A percentile compares a stretch with the other conserved stretches of the same genome.
Conservation (phyloP, 371 early-diverging fungal species). For the Mortierella polycephala region DNA sequence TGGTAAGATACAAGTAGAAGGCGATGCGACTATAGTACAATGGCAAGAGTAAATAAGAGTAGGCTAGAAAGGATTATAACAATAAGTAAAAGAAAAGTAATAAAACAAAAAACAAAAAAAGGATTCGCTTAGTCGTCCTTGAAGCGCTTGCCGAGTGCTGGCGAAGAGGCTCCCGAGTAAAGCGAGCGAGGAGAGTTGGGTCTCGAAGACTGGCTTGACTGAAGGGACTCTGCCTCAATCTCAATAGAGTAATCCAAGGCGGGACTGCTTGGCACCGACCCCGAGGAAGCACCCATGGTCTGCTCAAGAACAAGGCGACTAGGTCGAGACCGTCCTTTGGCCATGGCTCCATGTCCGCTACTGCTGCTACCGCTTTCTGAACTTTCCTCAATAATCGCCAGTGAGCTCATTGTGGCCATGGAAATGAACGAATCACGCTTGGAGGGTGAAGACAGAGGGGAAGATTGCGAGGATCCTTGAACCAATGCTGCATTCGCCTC, state of each 20-base stretch:
- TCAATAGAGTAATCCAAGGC: conserved; percentile 10
- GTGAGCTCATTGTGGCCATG: conserved; percentile 2
- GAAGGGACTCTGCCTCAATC: conserved; percentile 4
- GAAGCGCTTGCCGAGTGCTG: conserved; percentile 43
- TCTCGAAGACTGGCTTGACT: conserved; percentile 26
- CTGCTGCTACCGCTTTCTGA: conserved; percentile 5
- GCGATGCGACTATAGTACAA: background rate
- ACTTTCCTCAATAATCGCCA: conserved; percentile 31
- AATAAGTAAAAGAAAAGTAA: background rate
- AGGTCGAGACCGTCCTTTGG: conserved; percentile 43
- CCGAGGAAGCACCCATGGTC: background rate
- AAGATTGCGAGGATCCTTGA: conserved; percentile 14
- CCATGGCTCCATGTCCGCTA: background rate
- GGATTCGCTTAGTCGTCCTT: conserved; percentile 34
- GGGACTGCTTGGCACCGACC: conserved; percentile 31
- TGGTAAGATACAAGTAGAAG: too few species aligned
- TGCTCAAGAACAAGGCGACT: conserved; percentile 40
- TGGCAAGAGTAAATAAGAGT: background rate
- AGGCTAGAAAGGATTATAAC: background rate
- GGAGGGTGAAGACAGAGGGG: conserved; percentile 10
- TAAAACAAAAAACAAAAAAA: background rate
- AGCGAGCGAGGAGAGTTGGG: conserved; percentile 48
- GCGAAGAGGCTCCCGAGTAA: conserved; percentile 32
- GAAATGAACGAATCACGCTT: conserved; percentile 21
- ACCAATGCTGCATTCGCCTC: conserved; percentile 34